Base-by-base conservation (phyloP, 306 rosid species). In the Hippophae tibetana region DNA sequence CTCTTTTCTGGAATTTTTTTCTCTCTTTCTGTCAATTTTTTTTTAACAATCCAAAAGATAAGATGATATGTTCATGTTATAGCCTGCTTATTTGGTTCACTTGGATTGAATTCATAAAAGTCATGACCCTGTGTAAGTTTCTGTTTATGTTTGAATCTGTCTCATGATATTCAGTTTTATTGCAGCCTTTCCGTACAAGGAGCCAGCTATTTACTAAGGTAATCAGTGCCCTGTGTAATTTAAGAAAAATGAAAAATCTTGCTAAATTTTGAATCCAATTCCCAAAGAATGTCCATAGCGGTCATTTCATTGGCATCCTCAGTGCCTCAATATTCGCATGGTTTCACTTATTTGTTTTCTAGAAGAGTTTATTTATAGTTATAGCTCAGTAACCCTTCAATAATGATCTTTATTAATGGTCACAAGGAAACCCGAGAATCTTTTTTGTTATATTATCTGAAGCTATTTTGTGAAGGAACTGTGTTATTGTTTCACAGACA, bases 141-240 rank as follows among this genome's bases (percentile, higher is more conserved):
- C 14, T 12, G 3, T 13, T 12, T 49, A 2, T 2, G n/a, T 7
- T 49, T 49, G 23, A 6, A 49, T 12, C 7, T 49, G 6, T 5
- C 53, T 49, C 23, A 49, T 12, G 14, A 13, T 13, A 6, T 49
- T 49, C 12, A 13, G 18, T 12, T 49, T 69, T 70, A 23, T 64
- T 79, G 92, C 98, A 90, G 98, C 98, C 98, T 75, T 90, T 90
- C 64, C 82, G 8, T 61, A 85, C 95, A 8, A 80, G 98, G 74
- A 87, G 83, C 74, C 87, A 47, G 66, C 80, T 90, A 56, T 90
- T 83, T 74, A 78, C 77, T 47, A 81, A 90, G 98, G 98, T 90
- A 78, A 10, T 47, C 49, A 50, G 42, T 42, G 7, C 2, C 51
- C 10, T 3, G 5, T 43, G 27, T 46, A 8, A 26, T 51, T 8